Base-by-base conservation (phyloP, 495 filamentous ascomycete genomes). In the Neurospora cerealis region DNA sequence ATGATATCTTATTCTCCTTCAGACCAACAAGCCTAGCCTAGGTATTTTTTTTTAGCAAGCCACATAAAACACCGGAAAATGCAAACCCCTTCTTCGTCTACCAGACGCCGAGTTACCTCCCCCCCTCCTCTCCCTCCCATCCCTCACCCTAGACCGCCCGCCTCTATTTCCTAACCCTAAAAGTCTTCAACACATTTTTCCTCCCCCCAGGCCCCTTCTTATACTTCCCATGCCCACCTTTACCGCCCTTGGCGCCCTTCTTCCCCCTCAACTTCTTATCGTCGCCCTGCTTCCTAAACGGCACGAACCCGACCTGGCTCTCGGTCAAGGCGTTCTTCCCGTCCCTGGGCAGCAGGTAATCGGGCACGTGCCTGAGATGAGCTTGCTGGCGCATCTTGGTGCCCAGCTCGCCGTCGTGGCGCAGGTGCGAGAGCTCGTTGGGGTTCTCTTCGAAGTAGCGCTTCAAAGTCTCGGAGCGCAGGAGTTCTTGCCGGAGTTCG, bases 391-490 rank as follows among this genome's bases (percentile, higher is more conserved):
- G 86, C 5, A 92, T 91, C 28, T 90, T 70, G 41, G 75, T 87
- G 74, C 93, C 89, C 62, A 96, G 83, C 81, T 97, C 96, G 11
- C 90, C 91, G 80, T 99, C 96, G 79, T 99, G 96, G 37, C 96
- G 87, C 70, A 99, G 85, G 79, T 96, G 92, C 28, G 90, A 87
- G 54, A 98, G 83, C 78, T 98, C 95, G 9, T 90, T 89, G 0
- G 96, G 96, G 80, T 98, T 98, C 82, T 99, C 96, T 79, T 98
- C 96, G 78, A 98, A 98, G 83, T 97, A 93, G 77, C 96, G 87
- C 82, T 95, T 95, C 72, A 99, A 83, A 79, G 96, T 97, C 80
- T 98, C 95, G 77, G 91, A 94, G 81, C 95, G 94, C 73, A 98
- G 84, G 38, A 99, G 85, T 79, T 98, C 96, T 79, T 94, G 90